A percentile compares a stretch with the other conserved stretches of the same genome.
Conservation (phyloP, 306 rosid species). For the Canavalia ensiformis region DNA sequence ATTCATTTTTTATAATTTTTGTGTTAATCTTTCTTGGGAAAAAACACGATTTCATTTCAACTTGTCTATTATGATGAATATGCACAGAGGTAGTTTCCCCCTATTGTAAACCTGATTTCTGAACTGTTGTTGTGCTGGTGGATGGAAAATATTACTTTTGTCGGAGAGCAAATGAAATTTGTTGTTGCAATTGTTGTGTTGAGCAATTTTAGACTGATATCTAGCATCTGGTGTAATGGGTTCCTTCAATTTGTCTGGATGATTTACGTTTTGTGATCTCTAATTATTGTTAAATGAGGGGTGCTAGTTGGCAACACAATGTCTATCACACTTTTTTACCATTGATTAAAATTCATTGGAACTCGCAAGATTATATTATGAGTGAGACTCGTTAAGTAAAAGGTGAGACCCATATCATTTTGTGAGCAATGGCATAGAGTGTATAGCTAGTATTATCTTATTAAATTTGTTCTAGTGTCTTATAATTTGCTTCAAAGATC, state of each 20-base stretch:
- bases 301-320: background rate
- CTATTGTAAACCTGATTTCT: conserved; percentile 15
- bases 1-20: background rate
- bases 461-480: conserved; percentile 18
- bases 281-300: background rate
- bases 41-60: conserved; percentile 13
- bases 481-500: conserved; percentile 14
- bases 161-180: background rate
- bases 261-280: conserved; percentile 40
- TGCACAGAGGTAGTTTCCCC: background rate
- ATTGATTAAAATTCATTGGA: background rate
- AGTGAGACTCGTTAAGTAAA: background rate
- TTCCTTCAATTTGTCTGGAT: conserved; percentile 23
- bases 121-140: conserved; percentile 38
- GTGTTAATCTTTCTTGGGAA: background rate
- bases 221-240: conserved; percentile 15
- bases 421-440: background rate
- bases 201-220: conserved; percentile 30
- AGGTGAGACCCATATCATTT: background rate
- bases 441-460: background rate
- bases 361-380: background rate
- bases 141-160: conserved; percentile 1
- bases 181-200: conserved; percentile 24
- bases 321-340: background rate
- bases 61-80: conserved; percentile 38